Evolutionary conservation across 352 stramenopile genomes (phyloP).

Genomic region (Pythium graminicola): DNA sequence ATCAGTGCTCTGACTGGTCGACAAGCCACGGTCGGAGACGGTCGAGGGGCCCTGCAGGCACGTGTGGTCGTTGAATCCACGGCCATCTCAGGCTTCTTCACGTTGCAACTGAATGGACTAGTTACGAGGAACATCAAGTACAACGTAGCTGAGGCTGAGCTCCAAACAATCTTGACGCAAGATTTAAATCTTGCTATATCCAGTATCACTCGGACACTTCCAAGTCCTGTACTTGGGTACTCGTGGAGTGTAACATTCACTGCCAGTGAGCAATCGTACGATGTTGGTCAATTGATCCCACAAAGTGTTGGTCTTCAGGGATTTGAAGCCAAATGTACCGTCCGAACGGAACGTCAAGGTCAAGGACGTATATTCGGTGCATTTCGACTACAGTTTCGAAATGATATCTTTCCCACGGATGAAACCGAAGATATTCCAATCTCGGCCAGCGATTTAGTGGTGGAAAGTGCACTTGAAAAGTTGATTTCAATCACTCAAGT

Average conservation of each 20-base stretch:
- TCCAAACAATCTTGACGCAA: conserved; percentile 51
- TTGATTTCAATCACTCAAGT: conserved; percentile 69
- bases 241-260: conserved; percentile 76
- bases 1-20: conserved; percentile 46
- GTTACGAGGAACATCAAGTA: conserved; percentile 67
- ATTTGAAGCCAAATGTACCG: conserved; percentile 37
- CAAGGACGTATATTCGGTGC: conserved; percentile 54
- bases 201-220: conserved; percentile 38
- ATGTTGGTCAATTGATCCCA: conserved; percentile 46
- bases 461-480: conserved; percentile 60
- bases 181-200: conserved; percentile 54
- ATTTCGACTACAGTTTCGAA: conserved; percentile 69
- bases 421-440: conserved; percentile 66
- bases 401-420: conserved; percentile 64
- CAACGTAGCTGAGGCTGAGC: conserved; percentile 46
- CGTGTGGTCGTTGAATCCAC: conserved; percentile 58
- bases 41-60: conserved; percentile 30
- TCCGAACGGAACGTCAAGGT: conserved; percentile 52
- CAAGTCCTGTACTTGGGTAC: conserved; percentile 40
- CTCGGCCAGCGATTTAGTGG: conserved; percentile 37
- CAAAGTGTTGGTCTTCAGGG: conserved; percentile 51
- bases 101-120: conserved; percentile 44
- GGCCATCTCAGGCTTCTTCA: conserved; percentile 52
- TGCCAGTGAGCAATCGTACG: conserved; percentile 54
- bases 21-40: conserved; percentile 53